Percentiles rank a stretch among this genome's conserved stretches.
phyloP scores from a whole-genome alignment of 78 protist species.

The Pelomyxa schiedti region DNA sequence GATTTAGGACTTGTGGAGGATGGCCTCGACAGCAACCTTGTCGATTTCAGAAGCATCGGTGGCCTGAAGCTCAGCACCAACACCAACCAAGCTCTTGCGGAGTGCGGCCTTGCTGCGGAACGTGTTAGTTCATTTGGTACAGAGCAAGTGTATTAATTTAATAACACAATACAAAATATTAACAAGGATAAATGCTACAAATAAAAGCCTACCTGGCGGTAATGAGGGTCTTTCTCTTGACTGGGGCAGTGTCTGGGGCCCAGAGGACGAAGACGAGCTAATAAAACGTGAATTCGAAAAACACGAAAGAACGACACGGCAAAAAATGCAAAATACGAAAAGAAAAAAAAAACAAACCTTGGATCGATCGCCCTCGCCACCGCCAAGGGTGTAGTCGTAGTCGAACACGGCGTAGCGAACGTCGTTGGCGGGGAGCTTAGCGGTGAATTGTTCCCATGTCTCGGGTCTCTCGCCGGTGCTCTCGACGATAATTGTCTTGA shows the following conservation, averaged over 20 bases:
- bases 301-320: too few species aligned
- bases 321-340: too few species aligned
- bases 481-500: not conserved
- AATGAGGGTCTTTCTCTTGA: slow-evolving; percentile 21
- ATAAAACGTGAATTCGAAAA: too few species aligned
- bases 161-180: too few species aligned
- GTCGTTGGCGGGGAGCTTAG: slow-evolving; percentile 21
- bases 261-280: not conserved
- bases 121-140: too few species aligned
- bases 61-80: slow-evolving; percentile 32
- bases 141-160: too few species aligned
- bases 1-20: too few species aligned
- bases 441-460: slow-evolving; percentile 12
- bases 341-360: too few species aligned
- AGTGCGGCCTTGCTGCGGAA: slow-evolving; percentile 25
- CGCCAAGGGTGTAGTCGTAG: slow-evolving; percentile 5
- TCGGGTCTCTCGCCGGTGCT: not conserved
- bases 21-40: too few species aligned
- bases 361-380: slow-evolving; percentile 12
- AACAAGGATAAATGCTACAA: too few species aligned
- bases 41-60: slow-evolving; percentile 26
- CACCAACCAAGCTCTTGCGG: slow-evolving; percentile 28
- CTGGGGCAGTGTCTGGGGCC: not conserved
- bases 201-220: slow-evolving; percentile 12
- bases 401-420: slow-evolving; percentile 40